Base-by-base conservation (phyloP, 2,329 filamentous ascomycete genomes). In the Davidsoniella eucalypti region DNA sequence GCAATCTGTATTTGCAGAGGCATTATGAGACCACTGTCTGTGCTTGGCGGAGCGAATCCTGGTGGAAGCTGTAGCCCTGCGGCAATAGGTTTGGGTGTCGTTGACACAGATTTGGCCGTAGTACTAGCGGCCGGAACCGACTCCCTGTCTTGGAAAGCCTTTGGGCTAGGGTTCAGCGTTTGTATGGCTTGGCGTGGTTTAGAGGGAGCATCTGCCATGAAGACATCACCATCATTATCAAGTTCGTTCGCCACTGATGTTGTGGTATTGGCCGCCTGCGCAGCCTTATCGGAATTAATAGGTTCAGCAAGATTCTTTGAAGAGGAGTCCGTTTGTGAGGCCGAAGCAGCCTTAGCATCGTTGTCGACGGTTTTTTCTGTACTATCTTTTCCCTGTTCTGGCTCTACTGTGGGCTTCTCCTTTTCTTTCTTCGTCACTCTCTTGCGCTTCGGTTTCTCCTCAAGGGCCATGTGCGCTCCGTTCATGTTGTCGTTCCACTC, bases 401-500 rank as follows among this genome's bases (percentile, higher is more conserved):
- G 48, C 52, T 54, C 58, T 12, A 33, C 26, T 33, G 1, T 12
- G 26, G 26, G 10, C 52, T 58, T 59, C 14, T 58, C 61, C 51
- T 60, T 62, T 39, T 56, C 56, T 53, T 65, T 63, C 1, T 57
- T 61, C 47, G 62, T 64, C 45, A 67, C 66, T 52, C 69, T 65
- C 61, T 78, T 80, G 62, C 72, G 68, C 53, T 70, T 68, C 56
- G 70, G 69, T 58, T 75, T 76, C 59, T 80, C 76, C 58, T 80
- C 75, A 54, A 80, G 71, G 2, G 71, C 72, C 37, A 82, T 71
- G 55, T 74, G 70, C 57, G 75, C 80, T 39, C 85, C 84, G 38
- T 87, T 73, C 54, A 77, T 74, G 21, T 82, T 83, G 58, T 86
- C 81, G 50, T 82, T 73, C 75, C 86, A 90, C 58, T 85, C 78